Percentiles rank a stretch among this genome's conserved stretches.
These are phyloP conservation scores for Podaxis sp. DNA, from an alignment of 768 basidiomycete species.

Conservation along the genomic window DNA sequence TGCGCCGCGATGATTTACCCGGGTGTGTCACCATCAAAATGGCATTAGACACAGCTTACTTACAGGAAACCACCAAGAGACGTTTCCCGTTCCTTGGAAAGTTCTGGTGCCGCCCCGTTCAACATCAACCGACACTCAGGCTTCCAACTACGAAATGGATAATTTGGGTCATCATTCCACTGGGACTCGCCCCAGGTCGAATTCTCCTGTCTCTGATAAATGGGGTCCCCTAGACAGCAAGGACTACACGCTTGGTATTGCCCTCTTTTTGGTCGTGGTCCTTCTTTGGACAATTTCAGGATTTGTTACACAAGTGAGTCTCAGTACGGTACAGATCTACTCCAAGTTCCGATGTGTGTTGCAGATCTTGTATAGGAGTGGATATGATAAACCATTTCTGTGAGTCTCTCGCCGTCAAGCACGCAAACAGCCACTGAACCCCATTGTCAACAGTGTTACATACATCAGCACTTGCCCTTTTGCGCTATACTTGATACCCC, in stretches of 20 bases:
- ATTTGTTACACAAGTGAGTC: constrained; percentile 75
- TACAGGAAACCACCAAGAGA: background rate
- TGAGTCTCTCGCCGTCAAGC: constrained; percentile 17
- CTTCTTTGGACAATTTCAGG: constrained; percentile 85
- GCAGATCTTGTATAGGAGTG: constrained; percentile 49
- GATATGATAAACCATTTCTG: constrained; percentile 91
- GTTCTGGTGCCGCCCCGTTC: background rate
- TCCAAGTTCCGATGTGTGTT: background rate
- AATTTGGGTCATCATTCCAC: background rate
- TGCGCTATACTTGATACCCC: constrained; percentile 30
- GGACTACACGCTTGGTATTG: constrained; percentile 54
- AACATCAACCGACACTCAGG: background rate
- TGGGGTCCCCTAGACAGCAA: constrained; percentile 13
- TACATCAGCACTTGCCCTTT: constrained; percentile 91
- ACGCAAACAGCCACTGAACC: background rate
- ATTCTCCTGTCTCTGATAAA: background rate
- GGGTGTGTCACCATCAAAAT: background rate
- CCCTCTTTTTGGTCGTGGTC: constrained; percentile 69
- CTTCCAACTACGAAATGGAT: background rate
- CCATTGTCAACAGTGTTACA: constrained; percentile 29
- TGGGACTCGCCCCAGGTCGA: background rate
- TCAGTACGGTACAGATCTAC: constrained; percentile 26
- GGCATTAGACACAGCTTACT: background rate
- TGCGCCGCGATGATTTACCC: background rate
- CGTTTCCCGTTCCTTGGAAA: background rate